Base-by-base conservation (phyloP, 75 land plant species). In the Isoetes taiwanensis region DNA sequence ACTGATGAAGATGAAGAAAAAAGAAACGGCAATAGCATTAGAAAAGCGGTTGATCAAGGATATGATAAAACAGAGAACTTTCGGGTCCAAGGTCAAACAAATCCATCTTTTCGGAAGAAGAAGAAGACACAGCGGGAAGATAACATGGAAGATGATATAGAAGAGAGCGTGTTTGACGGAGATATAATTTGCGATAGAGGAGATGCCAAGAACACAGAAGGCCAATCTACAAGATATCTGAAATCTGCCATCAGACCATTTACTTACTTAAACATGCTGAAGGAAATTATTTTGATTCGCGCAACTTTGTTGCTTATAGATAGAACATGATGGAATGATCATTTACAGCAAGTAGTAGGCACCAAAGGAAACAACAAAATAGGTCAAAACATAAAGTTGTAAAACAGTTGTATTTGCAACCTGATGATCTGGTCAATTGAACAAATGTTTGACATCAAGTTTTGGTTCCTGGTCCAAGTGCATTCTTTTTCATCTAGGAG, bases 161-260 rank as follows among this genome's bases (percentile, higher is more conserved):
- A 41, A 32, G 31, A 38, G 20, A 12, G 34, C 10, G 50, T 32
- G 28, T 59, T 6, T 16, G 4, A 41, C n/a, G 35, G 48, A n/a
- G n/a, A n/a, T n/a, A n/a, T n/a, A n/a, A n/a, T n/a, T n/a, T 29
- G 30, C 1, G 11, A 43, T 28, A 34, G 61, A 57, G 34, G 66
- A 30, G 25, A 14, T 37, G 20, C 19, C 21, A 1, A 24, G 41
- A 28, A 32, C 52, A 48, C 26, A 43, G 38, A 20, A 37, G 20
- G 3, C 11, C 1, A 60, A 41, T 30, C 9, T 32, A 5, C 50
- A 6, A 6, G 17, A 19, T 60, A 76, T 40, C 39, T 86, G 54
- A 63, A 72, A 31, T 77, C 85, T 14, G 87, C 87, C 12, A 74
- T 83, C 19, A 61, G 97, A 41, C 97, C 87, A 0, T 90, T 79